Evolutionary conservation across 2,329 filamentous ascomycete genomes (phyloP), one percentile per base, ranked within the genome.

Genomic region (Leptographium flavum): DNA sequence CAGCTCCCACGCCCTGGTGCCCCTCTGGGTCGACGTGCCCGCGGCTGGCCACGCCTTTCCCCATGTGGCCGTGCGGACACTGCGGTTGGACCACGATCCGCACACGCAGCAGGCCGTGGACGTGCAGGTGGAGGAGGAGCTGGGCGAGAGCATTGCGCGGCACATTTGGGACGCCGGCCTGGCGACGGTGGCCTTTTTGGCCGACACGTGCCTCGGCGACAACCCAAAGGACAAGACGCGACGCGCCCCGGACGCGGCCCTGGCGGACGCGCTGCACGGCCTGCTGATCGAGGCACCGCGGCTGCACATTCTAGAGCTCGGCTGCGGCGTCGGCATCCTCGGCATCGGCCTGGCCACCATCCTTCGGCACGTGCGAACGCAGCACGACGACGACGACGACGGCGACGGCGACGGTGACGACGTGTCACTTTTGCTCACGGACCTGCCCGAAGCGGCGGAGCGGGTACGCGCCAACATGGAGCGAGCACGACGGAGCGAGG

Each of bases 101-200:
- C 14, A 30, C 3, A 23, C 42, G n/a, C 30, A 42, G n/a, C 30
- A 42, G 17, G 39, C 56, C 3, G 52, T 56, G 1, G 52, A 50
- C 10, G 49, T 74, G 8, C 61, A 67, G 25, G 58, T 76, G 5
- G 68, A 72, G 44, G 74, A 78, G 48, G 71, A 76, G 43, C 67
- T 77, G 10, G 73, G 72, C 14, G 73, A 77, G 57, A 76, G 71
- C 53, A 76, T 78, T 45, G 73, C 73, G 1, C 66, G 73, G 3
- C 73, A 77, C 48, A 62, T 77, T 6, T 78, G 74, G 74, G 74
- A 78, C 43, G 73, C 66, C 1, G 74, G 74, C 1, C 59, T 76
- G 10, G 60, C 71, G 6, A 65, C 68, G 1, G 58, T 65, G 1
- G 62, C 61, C 2, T 53, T 63, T 11, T 40, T 70, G 11, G 58